These are phyloP conservation scores for Arthrobotrys megalospora DNA, from an alignment of 2,329 filamentous ascomycete species.

Conservation along the genomic window DNA sequence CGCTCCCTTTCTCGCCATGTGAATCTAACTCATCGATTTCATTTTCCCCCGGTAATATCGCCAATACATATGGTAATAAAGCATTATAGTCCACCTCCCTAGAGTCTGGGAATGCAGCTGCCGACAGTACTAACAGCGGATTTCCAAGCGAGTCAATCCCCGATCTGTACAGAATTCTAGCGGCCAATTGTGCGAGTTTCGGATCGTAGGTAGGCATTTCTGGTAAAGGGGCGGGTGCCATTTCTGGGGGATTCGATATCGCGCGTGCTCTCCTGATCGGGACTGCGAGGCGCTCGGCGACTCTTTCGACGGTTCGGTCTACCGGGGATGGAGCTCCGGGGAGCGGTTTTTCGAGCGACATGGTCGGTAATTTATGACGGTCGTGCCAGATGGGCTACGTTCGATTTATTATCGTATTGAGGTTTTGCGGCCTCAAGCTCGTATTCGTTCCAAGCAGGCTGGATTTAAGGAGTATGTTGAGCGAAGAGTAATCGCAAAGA, in stretches of 20 bases:
- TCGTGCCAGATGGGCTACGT: constrained; percentile 14
- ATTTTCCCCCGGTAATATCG: constrained; percentile 72
- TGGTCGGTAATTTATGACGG: constrained; percentile 21
- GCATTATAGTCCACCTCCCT: constrained; percentile 72
- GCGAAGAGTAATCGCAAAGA: constrained; percentile 4
- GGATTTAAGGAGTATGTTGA: constrained; percentile 20
- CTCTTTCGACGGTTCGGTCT: constrained; percentile 59
- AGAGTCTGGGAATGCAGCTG: constrained; percentile 73
- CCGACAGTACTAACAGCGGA: constrained; percentile 73
- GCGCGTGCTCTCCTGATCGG: constrained; percentile 60
- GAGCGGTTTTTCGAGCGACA: constrained; percentile 50
- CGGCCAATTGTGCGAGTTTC: constrained; percentile 70
- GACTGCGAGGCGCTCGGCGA: constrained; percentile 57
- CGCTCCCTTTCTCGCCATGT: constrained; percentile 64
- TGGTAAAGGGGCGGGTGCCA: constrained; percentile 67
- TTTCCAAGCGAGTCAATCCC: constrained; percentile 70
- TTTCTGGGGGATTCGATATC: constrained; percentile 60
- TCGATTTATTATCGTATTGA: background rate
- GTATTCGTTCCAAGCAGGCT: constrained; percentile 18
- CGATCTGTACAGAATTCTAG: constrained; percentile 73
- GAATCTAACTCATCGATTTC: constrained; percentile 67
- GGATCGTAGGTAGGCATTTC: constrained; percentile 69
- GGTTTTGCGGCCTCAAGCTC: background rate
- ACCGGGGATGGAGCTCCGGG: constrained; percentile 52
- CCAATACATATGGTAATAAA: constrained; percentile 73